Base-by-base conservation (phyloP, 495 filamentous ascomycete species). In the Filosporella fistucella region DNA sequence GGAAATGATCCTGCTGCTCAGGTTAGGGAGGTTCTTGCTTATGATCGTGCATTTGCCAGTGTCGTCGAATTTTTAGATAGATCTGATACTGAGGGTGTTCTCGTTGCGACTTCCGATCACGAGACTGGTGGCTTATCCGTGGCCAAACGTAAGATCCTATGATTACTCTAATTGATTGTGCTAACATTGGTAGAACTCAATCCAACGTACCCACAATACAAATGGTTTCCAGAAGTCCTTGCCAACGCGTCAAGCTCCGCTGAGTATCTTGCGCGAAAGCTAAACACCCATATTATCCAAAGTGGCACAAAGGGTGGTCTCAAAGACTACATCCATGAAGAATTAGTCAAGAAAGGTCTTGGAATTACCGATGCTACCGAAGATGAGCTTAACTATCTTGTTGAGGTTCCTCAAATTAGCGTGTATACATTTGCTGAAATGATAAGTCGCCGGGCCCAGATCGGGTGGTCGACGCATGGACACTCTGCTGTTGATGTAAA, bases 1-100 rank as follows among this genome's bases (percentile, higher is more conserved):
- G 81, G 79, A 43, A 98, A 98, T 56, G 93, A 98, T 60, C 93
- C 93, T 1, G 91, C 86, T 10, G 90, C 94, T 0, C 94, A 97
- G 61, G 93, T 97, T 8, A 81, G 91, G 47, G 93, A 98, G 59
- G 90, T 97, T 1, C 69, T 96, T 5, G 91, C 86, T 29, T 97
- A 96, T 52, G 93, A 97, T 69, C 82, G 77, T 60, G 77, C 91
- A 0, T 91, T 97, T 64, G 69, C 82, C 34, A 76, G 77, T 7
- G 89, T 95, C 0, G 61, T 96, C 11, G 82, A 95, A 28, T 98
- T 96, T 63, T 63, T 97, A 8, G 79, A 90, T 16, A 68, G 82
- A 25, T 84, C 84, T 42, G 68, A 76, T 1, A 81, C 81, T 0
- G 82, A 89, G 6, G 86, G 84, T 16, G 81, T 96, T 2, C 67